Evolutionary conservation across 805 yeast genomes (phyloP).

Genomic region (Lachancea fermentati): DNA sequence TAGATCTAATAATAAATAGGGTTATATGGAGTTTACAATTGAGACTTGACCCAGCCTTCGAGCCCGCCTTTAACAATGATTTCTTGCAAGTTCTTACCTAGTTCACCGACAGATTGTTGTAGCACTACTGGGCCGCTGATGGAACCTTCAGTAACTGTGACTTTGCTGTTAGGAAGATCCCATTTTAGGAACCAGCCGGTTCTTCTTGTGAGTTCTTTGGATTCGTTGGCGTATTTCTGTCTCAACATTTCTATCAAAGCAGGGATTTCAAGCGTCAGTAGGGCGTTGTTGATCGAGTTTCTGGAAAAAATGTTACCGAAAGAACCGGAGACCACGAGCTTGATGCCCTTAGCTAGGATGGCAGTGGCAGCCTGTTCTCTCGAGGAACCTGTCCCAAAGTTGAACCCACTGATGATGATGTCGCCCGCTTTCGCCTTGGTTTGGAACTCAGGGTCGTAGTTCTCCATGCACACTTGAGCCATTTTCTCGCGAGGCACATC

Average conservation of each 20-base stretch:
- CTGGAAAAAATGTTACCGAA: constrained; percentile 95
- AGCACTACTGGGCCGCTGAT: constrained; percentile 50
- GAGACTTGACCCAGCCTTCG: constrained; percentile 94
- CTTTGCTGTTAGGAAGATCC: constrained; percentile 85
- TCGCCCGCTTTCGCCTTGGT: constrained; percentile 79
- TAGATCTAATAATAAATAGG: constrained; percentile 4
- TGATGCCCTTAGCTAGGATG: constrained; percentile 87
- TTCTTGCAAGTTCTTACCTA: constrained; percentile 93
- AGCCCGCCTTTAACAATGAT: constrained; percentile 95
- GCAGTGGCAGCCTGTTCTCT: constrained; percentile 99
- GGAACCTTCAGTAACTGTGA: constrained; percentile 63
- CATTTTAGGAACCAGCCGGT: constrained; percentile 91
- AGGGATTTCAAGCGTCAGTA: constrained; percentile 90
- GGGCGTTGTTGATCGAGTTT: constrained; percentile 93
- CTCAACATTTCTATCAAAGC: constrained; percentile 73
- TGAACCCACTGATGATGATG: constrained; percentile 85
- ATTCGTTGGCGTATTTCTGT: constrained; percentile 48
- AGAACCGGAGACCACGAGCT: constrained; percentile 91
- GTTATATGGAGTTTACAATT: constrained; percentile 33
- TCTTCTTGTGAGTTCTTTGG: constrained; percentile 79
- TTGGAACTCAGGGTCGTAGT: constrained; percentile 88
- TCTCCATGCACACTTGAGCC: constrained; percentile 99
- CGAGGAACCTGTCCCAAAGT: constrained; percentile 97
- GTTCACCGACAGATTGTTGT: constrained; percentile 87
- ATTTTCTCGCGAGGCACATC: constrained; percentile 90